Conservation (phyloP, 106 monocot genomes). For the Acanthochlamys bracteata region DNA sequence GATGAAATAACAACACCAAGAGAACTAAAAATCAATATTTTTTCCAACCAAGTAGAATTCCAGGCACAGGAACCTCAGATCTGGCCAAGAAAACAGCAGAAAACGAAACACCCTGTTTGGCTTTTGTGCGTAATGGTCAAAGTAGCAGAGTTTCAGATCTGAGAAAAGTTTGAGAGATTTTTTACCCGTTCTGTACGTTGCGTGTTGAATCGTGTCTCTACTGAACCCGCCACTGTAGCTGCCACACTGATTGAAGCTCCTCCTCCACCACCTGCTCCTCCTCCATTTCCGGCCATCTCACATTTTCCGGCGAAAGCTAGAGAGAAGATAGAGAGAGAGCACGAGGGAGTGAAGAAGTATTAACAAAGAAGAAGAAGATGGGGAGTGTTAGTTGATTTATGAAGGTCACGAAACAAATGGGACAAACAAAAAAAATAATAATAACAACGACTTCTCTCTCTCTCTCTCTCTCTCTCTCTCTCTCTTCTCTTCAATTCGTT, state of each 20-base stretch:
- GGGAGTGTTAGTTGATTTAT: neutral
- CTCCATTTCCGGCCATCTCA: conserved; percentile 43
- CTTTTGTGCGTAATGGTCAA: no score
- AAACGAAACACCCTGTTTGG: neutral
- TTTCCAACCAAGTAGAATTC: neutral
- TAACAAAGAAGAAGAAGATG: neutral
- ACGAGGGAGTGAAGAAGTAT: neutral
- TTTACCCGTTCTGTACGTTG: conserved; percentile 37
- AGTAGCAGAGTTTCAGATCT: neutral
- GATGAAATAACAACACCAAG: neutral
- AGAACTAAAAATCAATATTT: neutral
- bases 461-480: no score
- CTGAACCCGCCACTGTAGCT: conserved; percentile 38
- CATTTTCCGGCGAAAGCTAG: conserved; percentile 9
- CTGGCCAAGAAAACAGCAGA: neutral
- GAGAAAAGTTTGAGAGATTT: conserved; percentile 3
- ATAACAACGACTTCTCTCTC: neutral
- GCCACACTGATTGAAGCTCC: conserved; percentile 50
- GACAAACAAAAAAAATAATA: neutral
- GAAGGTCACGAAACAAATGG: neutral
- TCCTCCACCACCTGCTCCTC: conserved; percentile 18
- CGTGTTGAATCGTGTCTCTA: conserved; percentile 29
- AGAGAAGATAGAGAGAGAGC: conserved; percentile 4
- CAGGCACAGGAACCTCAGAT: neutral
- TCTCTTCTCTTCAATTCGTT: no score